These are phyloP conservation scores for Pseudocercospora fuligena DNA, from an alignment of 2,329 filamentous ascomycete genomes.

Conservation along the genomic window DNA sequence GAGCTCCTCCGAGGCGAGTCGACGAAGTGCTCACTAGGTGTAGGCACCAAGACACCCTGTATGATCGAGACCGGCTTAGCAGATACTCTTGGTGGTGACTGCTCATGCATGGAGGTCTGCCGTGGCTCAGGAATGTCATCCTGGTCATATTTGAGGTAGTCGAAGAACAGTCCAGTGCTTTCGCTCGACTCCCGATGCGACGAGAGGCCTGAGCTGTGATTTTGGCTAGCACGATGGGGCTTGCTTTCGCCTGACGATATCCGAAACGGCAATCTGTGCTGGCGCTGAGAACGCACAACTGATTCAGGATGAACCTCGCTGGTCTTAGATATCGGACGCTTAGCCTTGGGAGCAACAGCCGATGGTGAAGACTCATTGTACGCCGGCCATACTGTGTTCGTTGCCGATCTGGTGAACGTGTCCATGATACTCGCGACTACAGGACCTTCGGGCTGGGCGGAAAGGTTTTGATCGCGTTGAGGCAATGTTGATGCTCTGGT, in stretches of 20 bases:
- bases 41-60: not conserved
- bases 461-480: not conserved
- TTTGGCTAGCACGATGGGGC: not conserved
- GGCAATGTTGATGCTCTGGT: not conserved
- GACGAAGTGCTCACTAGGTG: not conserved
- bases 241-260: not conserved
- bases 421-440: not conserved
- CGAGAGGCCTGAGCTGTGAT: not conserved
- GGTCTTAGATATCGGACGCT: slow-evolving; percentile 15
- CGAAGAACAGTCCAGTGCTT: not conserved
- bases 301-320: slow-evolving; percentile 15
- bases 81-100: not conserved
- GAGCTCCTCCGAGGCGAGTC: not conserved
- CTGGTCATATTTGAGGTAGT: slow-evolving; percentile 2
- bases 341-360: not conserved
- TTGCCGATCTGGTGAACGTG: not conserved
- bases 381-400: not conserved
- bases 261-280: not conserved
- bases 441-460: not conserved
- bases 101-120: not conserved
- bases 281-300: slow-evolving; percentile 5
- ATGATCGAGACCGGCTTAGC: not conserved
- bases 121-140: not conserved
- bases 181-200: not conserved
- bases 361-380: not conserved